Evolutionary conservation across 2,329 filamentous ascomycete species (phyloP).

Genomic region (Mycogone perniciosa): DNA sequence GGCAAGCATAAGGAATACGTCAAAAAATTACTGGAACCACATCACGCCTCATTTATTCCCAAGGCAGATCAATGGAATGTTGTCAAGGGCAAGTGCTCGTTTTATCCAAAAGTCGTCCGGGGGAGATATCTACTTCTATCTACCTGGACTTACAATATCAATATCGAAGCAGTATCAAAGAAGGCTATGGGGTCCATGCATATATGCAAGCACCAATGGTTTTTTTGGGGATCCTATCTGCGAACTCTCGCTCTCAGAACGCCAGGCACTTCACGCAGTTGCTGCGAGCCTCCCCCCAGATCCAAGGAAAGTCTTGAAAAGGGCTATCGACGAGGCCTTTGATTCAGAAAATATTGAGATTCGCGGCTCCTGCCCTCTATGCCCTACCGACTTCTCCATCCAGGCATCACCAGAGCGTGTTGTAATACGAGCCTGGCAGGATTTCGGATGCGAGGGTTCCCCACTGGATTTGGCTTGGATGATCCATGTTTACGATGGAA

Average conservation of each 20-base stretch:
- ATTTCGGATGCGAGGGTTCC: conserved; percentile 13
- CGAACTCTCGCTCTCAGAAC: too few relatives aligned
- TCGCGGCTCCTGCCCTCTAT: conserved; percentile 3
- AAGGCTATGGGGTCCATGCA: background rate
- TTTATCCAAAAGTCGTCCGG: conserved; percentile 7
- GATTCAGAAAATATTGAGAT: background rate
- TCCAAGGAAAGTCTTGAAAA: background rate
- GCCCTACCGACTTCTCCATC: conserved; percentile 10
- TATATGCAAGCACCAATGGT: background rate
- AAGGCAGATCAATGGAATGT: background rate
- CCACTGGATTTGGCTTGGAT: conserved; percentile 1
- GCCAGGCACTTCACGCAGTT: too few relatives aligned
- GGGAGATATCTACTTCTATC: conserved; percentile 13
- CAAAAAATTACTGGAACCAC: background rate
- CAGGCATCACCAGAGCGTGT: background rate
- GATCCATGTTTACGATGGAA: background rate
- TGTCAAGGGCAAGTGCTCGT: background rate
- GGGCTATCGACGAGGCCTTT: background rate
- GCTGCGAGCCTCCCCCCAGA: background rate
- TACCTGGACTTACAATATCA: background rate
- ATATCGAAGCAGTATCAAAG: background rate
- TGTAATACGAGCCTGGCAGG: conserved; percentile 9
- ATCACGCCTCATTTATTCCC: background rate
- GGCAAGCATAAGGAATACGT: background rate
- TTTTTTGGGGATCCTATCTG: background rate